Evolutionary conservation across 495 filamentous ascomycete species (phyloP).

Genomic region (Chaetomium fimeti): DNA sequence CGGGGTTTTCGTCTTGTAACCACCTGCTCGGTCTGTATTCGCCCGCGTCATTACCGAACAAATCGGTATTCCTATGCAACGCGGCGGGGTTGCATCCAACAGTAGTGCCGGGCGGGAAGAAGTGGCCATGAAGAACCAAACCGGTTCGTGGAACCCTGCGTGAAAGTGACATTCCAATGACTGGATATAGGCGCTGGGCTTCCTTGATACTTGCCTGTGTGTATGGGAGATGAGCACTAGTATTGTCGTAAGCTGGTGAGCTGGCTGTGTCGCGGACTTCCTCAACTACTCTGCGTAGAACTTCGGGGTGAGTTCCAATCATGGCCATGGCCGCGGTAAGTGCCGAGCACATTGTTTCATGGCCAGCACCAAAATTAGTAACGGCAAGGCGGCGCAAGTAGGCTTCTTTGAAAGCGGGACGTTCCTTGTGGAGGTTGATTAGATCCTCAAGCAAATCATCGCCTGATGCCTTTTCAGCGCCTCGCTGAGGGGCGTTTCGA

Average conservation of each 20-base stretch:
- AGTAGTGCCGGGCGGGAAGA: conserved; percentile 53
- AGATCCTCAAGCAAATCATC: conserved; percentile 40
- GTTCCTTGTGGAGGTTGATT: conserved; percentile 38
- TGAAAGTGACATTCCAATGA: conserved; percentile 56
- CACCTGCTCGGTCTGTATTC: conserved; percentile 57
- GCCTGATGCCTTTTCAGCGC: neutral
- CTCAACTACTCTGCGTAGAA: conserved; percentile 25
- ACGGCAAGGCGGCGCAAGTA: conserved; percentile 47
- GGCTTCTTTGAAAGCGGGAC: conserved; percentile 36
- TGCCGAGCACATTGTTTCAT: conserved; percentile 51
- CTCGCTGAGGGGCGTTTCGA: neutral
- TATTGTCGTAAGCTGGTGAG: conserved; percentile 7
- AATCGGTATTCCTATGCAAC: conserved; percentile 52
- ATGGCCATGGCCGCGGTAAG: conserved; percentile 40
- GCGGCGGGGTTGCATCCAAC: conserved; percentile 63
- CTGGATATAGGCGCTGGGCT: conserved; percentile 59
- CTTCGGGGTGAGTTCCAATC: conserved; percentile 32
- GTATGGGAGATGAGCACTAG: conserved; percentile 42
- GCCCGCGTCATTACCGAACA: conserved; percentile 56
- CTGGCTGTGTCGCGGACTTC: conserved; percentile 29
- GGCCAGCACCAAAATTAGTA: conserved; percentile 51
- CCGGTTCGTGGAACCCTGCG: conserved; percentile 55
- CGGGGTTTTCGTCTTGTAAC: conserved; percentile 40
- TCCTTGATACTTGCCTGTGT: conserved; percentile 64
- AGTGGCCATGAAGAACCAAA: conserved; percentile 47